Percentiles rank a stretch among this genome's conserved stretches.
These are phyloP conservation scores for Metarhizium rileyi DNA, from an alignment of 2,329 filamentous ascomycete genomes.

Conservation along the genomic window DNA sequence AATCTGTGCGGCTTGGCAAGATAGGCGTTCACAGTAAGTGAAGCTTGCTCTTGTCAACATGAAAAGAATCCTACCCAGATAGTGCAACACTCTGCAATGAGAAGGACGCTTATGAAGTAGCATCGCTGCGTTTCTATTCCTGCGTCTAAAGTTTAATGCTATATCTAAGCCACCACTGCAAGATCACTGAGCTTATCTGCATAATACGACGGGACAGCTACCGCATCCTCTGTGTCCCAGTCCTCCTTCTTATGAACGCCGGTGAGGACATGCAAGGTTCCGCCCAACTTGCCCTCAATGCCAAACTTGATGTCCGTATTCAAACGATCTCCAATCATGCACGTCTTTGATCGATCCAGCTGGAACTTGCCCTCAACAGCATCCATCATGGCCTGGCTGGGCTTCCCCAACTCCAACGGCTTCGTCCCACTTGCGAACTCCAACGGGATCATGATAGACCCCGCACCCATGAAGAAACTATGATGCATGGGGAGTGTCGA, in stretches of 20 bases:
- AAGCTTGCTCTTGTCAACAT: too few species aligned
- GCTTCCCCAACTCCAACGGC: conserved; percentile 80
- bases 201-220: conserved; percentile 70
- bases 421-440: conserved; percentile 59
- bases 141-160: conserved; percentile 4
- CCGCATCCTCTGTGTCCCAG: conserved; percentile 59
- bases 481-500: conserved; percentile 77
- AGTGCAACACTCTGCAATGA: neutral
- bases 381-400: conserved; percentile 99
- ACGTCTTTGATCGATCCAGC: conserved; percentile 73
- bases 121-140: neutral
- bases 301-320: conserved; percentile 97
- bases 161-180: conserved; percentile 16
- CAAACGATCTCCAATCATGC: conserved; percentile 91
- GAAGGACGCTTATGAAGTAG: neutral
- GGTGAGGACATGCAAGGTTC: conserved; percentile 82
- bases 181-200: conserved; percentile 79
- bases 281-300: conserved; percentile 79
- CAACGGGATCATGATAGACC: conserved; percentile 69
- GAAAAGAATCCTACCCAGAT: too few species aligned
- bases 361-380: conserved; percentile 93
- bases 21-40: too few species aligned
- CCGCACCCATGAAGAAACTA: conserved; percentile 84
- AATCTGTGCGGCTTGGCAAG: neutral
- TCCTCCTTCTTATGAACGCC: conserved; percentile 82